These are phyloP conservation scores for Sporisorium exsertum DNA, from an alignment of 1,284 basidiomycete genomes.

Conservation along the genomic window DNA sequence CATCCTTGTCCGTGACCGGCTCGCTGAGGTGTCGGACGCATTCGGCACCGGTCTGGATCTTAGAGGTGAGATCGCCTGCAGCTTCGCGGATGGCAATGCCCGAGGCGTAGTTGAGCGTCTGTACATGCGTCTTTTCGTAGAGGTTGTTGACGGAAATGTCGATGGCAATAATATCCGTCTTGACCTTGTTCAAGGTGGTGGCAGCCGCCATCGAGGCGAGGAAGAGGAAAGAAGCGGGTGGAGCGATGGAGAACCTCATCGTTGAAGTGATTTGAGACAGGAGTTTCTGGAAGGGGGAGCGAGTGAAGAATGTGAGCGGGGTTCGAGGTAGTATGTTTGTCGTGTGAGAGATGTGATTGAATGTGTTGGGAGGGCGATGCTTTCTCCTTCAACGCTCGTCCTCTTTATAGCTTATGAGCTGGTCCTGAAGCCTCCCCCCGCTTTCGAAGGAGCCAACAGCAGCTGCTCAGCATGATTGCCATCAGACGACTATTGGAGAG, in stretches of 20 bases:
- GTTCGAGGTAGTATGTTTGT: neutral
- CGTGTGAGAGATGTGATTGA: neutral
- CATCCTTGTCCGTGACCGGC: constrained; percentile 9
- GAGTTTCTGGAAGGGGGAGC: no score
- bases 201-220: constrained; percentile 11
- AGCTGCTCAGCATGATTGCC: neutral
- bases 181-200: constrained; percentile 16
- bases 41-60: constrained; percentile 2
- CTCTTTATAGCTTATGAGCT: neutral
- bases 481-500: neutral
- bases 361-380: neutral
- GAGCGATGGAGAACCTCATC: constrained; percentile 23
- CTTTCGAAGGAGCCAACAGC: neutral
- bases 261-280: neutral
- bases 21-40: constrained; percentile 1
- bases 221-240: constrained; percentile 12
- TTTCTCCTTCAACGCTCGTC: neutral
- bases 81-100: constrained; percentile 10
- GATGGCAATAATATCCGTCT: constrained; percentile 12
- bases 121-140: constrained; percentile 6
- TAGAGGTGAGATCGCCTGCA: constrained; percentile 9
- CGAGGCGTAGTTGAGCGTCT: constrained; percentile 6
- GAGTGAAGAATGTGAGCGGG: neutral
- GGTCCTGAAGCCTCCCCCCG: neutral
- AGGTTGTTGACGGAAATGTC: constrained; percentile 11